Percentiles rank a stretch among this genome's conserved stretches.
phyloP scores from a whole-genome alignment of 257 asterid species.

The Forsythia suspensa region DNA sequence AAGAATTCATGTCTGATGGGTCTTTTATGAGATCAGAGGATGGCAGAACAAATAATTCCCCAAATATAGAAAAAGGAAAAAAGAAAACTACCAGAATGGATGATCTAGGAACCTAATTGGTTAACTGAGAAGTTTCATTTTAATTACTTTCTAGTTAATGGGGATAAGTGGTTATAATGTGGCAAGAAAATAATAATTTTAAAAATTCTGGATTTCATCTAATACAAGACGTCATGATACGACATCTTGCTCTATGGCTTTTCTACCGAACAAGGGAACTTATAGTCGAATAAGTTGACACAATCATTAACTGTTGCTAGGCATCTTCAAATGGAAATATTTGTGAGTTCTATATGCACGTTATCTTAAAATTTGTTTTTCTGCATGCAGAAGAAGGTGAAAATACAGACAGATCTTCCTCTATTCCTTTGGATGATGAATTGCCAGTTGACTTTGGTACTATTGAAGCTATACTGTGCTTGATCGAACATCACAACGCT shows the following conservation, averaged over 20 bases:
- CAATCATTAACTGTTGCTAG: not conserved
- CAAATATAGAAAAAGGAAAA: not conserved
- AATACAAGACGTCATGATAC: not conserved
- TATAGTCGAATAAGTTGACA: not conserved
- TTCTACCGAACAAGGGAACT: not conserved
- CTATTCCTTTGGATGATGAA: conserved; percentile 84
- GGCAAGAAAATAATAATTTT: not conserved
- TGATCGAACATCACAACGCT: conserved; percentile 81
- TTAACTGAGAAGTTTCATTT: not conserved
- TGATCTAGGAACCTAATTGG: not conserved
- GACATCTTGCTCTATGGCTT: not conserved
- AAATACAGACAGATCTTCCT: conserved; percentile 62
- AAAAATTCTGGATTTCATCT: not conserved
- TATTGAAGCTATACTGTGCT: conserved; percentile 82
- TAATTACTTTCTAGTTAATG: not conserved
- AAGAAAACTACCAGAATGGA: not conserved
- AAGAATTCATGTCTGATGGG: not conserved
- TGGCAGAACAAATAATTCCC: not conserved
- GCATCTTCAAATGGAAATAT: not conserved
- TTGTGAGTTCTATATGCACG: not conserved
- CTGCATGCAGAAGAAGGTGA: conserved; percentile 59
- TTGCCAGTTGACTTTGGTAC: conserved; percentile 64
- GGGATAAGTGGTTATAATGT: not conserved
- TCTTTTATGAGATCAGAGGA: not conserved
- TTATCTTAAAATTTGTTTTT: conserved; percentile 11